Evolutionary conservation across 2,329 filamentous ascomycete genomes (phyloP).

Genomic region (Podosphaera leucotricha): DNA sequence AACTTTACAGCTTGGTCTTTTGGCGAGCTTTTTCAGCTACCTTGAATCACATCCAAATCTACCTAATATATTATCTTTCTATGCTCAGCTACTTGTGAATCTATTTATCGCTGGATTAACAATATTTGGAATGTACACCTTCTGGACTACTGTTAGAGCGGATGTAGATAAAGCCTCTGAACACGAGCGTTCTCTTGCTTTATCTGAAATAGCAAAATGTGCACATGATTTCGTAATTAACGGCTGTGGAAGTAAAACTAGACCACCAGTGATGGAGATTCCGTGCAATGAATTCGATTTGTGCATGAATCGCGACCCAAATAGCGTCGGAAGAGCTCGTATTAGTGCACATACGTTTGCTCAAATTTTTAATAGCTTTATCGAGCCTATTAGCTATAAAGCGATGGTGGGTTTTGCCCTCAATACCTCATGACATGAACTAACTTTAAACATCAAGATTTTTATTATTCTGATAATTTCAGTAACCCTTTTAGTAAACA

Average conservation of each 20-base stretch:
- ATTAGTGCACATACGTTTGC: conserved; percentile 75
- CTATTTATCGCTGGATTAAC: conserved; percentile 22
- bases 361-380: conserved; percentile 80
- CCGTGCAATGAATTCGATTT: conserved; percentile 61
- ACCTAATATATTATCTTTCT: conserved; percentile 40
- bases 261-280: conserved; percentile 47
- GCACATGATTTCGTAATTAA: conserved; percentile 53
- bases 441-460: conserved; percentile 18
- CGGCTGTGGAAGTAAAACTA: conserved; percentile 39
- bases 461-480: conserved; percentile 28
- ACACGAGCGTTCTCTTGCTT: conserved; percentile 37
- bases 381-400: conserved; percentile 76
- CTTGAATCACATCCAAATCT: conserved; percentile 41
- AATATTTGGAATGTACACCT: conserved; percentile 16
- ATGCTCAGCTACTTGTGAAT: conserved; percentile 34
- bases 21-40: conserved; percentile 32
- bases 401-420: conserved; percentile 30
- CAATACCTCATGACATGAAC: neutral
- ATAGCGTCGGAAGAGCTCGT: conserved; percentile 52
- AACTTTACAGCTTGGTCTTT: conserved; percentile 14
- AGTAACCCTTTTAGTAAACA: conserved; percentile 26
- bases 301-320: conserved; percentile 70
- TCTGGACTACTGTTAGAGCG: conserved; percentile 12
- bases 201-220: conserved; percentile 64
- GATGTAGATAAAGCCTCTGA: conserved; percentile 27